Conservation (phyloP, 768 basidiomycete species). For the Calvatia gigantea region DNA sequence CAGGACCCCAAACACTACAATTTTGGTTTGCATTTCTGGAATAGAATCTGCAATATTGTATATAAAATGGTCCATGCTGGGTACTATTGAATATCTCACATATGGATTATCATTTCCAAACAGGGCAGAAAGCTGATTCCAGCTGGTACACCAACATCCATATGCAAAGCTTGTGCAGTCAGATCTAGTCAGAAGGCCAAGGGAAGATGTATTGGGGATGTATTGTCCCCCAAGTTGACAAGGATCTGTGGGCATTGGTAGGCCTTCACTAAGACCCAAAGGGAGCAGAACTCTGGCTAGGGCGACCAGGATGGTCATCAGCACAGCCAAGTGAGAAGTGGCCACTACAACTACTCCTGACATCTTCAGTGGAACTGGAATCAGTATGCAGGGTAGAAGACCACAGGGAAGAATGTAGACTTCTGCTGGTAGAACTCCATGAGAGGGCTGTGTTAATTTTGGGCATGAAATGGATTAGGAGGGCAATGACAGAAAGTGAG, state of each 20-base stretch:
- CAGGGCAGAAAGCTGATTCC: too few species aligned
- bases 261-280: constrained; percentile 18
- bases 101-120: constrained; percentile 16
- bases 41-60: constrained; percentile 20
- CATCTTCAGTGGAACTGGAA: neutral
- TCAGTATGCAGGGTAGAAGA: constrained; percentile 17
- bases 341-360: constrained; percentile 9
- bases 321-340: constrained; percentile 16
- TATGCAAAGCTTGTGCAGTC: constrained; percentile 12
- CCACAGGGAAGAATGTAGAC: constrained; percentile 20
- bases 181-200: constrained; percentile 18
- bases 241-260: neutral
- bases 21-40: constrained; percentile 12
- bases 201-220: constrained; percentile 17
- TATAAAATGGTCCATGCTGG: constrained; percentile 17
- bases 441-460: constrained; percentile 16
- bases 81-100: constrained; percentile 18
- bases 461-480: constrained; percentile 18
- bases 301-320: constrained; percentile 16
- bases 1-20: constrained; percentile 4
- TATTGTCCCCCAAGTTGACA: constrained; percentile 8
- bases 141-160: constrained; percentile 19
- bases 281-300: constrained; percentile 19
- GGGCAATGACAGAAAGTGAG: constrained; percentile 17
- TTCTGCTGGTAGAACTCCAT: constrained; percentile 20